Conservation (phyloP, 2,329 filamentous ascomycete species). For the Parasarocladium wereldwijsianum region DNA sequence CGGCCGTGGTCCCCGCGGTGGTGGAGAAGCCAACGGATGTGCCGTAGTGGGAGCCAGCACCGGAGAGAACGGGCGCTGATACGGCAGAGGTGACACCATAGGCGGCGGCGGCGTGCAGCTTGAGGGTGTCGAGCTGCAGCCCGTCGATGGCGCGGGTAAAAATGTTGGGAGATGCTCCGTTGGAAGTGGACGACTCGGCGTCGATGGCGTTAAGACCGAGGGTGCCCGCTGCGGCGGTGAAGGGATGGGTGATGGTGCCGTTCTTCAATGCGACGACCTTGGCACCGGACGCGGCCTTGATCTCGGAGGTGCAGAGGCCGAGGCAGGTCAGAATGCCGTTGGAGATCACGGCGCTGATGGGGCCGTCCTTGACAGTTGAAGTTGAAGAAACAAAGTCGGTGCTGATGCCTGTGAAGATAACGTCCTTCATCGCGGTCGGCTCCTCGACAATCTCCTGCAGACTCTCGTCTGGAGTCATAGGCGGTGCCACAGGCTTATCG, state of each 20-base stretch:
- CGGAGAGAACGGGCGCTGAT: constrained; percentile 34
- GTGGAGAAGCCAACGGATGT: constrained; percentile 45
- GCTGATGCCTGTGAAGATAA: constrained; percentile 42
- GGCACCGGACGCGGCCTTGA: constrained; percentile 17
- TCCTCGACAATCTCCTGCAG: constrained; percentile 28
- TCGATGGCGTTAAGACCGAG: constrained; percentile 51
- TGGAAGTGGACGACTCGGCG: constrained; percentile 37
- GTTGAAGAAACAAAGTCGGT: too few relatives aligned
- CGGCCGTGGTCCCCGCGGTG: constrained; percentile 28
- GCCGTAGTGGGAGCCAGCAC: constrained; percentile 32
- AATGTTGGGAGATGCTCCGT: constrained; percentile 26
- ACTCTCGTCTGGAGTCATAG: constrained; percentile 23
- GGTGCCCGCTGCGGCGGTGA: constrained; percentile 44
- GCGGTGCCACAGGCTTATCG: constrained; percentile 27
- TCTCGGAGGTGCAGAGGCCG: constrained; percentile 33
- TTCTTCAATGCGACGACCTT: constrained; percentile 34
- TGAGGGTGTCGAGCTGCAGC: constrained; percentile 38
- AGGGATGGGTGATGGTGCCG: constrained; percentile 44
- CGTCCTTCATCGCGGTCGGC: constrained; percentile 19
- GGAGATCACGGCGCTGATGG: constrained; percentile 31
- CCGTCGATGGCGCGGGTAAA: constrained; percentile 47
- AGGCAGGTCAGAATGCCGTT: constrained; percentile 41
- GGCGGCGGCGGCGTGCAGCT: constrained; percentile 33
- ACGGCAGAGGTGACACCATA: constrained; percentile 46
- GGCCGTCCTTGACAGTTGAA: constrained; percentile 23